These are phyloP conservation scores for Puccinia coronata DNA, from an alignment of 1,284 basidiomycete genomes.

Conservation along the genomic window DNA sequence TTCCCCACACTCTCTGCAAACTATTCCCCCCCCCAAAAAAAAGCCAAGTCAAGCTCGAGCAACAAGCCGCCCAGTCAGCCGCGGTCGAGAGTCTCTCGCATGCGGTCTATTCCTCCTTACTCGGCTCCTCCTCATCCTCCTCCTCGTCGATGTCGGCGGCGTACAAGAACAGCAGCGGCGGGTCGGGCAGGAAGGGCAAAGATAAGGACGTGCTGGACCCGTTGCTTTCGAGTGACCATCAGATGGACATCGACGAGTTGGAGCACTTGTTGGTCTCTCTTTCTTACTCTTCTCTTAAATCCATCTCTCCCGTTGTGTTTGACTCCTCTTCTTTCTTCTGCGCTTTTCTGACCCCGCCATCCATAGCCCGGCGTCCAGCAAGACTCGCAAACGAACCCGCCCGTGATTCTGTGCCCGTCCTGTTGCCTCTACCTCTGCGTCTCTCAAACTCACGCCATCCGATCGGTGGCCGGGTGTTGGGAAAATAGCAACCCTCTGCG, in stretches of 20 bases:
- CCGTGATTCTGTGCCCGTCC: no score
- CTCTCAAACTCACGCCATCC: no score
- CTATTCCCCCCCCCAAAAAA: neutral
- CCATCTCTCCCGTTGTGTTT: neutral
- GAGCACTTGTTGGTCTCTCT: slow-evolving; percentile 3
- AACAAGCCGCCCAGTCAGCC: neutral
- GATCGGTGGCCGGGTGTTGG: no score
- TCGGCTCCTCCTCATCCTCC: neutral
- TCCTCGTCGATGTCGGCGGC: neutral
- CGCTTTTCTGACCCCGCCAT: neutral
- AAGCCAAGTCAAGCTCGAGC: slow-evolving; percentile 7
- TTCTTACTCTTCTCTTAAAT: neutral
- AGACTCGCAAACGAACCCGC: slow-evolving; percentile 16
- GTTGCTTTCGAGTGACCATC: slow-evolving; percentile 15
- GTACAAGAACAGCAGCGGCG: neutral
- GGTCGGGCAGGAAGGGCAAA: neutral
- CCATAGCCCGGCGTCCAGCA: neutral
- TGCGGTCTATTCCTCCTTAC: neutral
- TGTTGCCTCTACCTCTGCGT: no score
- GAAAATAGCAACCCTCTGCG: no score
- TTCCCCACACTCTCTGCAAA: neutral
- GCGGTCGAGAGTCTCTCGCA: neutral
- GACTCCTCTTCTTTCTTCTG: neutral
- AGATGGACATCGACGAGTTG: slow-evolving; percentile 21
- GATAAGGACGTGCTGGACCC: neutral